Evolutionary conservation across 257 asterid genomes (phyloP).

Genomic region (Solanum piurae): DNA sequence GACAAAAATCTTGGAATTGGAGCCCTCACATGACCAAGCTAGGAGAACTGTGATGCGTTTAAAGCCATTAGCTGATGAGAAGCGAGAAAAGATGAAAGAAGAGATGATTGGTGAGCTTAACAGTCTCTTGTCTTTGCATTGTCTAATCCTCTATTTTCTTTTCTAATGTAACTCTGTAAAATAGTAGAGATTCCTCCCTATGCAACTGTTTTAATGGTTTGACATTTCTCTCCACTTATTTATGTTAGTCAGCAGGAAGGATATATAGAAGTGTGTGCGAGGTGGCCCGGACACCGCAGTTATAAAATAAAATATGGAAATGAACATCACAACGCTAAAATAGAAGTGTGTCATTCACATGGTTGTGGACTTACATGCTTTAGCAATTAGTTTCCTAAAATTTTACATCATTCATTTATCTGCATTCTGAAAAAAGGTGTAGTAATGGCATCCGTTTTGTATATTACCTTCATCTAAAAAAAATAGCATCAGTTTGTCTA

Average conservation of each 20-base stretch:
- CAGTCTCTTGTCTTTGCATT: background rate
- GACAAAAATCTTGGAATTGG: constrained; percentile 74
- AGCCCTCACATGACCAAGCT: constrained; percentile 70
- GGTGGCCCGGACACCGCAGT: background rate
- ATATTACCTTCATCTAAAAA: background rate
- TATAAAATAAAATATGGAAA: background rate
- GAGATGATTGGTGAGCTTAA: constrained; percentile 85
- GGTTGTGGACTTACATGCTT: background rate
- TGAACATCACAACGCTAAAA: background rate
- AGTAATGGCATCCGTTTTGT: background rate
- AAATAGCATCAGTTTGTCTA: background rate
- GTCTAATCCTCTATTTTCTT: background rate
- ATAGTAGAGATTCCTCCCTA: background rate
- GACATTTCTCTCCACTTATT: background rate
- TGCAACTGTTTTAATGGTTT: background rate
- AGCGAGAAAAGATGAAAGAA: constrained; percentile 96
- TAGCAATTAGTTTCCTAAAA: background rate
- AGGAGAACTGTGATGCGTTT: constrained; percentile 63
- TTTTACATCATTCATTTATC: background rate
- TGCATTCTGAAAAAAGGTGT: background rate
- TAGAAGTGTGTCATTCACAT: background rate
- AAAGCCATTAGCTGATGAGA: constrained; percentile 90
- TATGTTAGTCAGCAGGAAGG: background rate
- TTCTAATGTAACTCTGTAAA: background rate
- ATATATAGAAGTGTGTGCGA: background rate